Percentiles rank a stretch among this genome's conserved stretches.
Conservation (phyloP, 73 alveolate genomes). For the Paramecium pentaurelia region DNA sequence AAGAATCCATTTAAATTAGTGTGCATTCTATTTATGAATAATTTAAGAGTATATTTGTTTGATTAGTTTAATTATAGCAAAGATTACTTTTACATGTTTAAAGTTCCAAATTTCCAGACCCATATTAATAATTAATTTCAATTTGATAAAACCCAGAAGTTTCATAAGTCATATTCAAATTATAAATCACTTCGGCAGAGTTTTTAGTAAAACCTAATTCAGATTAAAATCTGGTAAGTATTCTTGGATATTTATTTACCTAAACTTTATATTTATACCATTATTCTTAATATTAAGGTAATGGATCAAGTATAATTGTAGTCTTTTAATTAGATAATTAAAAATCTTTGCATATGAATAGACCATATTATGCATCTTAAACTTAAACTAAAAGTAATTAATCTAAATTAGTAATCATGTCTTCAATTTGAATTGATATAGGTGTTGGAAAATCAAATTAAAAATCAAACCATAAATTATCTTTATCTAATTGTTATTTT, state of each 20-base stretch:
- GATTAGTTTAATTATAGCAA: background rate
- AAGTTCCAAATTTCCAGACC: background rate
- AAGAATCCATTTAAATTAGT: background rate
- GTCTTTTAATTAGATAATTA: background rate
- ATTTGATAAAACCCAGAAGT: background rate
- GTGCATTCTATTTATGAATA: background rate
- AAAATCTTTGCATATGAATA: background rate
- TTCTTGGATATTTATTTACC: background rate
- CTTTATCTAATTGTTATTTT: background rate
- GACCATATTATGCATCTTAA: background rate
- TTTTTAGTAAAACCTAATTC: background rate
- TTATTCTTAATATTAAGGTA: background rate
- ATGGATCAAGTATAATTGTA: background rate
- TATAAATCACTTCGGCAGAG: background rate
- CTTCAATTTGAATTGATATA: background rate
- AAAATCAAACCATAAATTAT: background rate
- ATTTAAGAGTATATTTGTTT: background rate
- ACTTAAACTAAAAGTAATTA: background rate
- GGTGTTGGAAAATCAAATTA: background rate
- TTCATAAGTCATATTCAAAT: background rate
- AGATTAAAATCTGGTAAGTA: background rate
- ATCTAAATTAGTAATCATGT: background rate
- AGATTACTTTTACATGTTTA: background rate
- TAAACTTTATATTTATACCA: background rate
- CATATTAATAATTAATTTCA: background rate